Conservation (phyloP, 192 early-diverging fungal genomes). For the Linnemannia schmuckeri region DNA sequence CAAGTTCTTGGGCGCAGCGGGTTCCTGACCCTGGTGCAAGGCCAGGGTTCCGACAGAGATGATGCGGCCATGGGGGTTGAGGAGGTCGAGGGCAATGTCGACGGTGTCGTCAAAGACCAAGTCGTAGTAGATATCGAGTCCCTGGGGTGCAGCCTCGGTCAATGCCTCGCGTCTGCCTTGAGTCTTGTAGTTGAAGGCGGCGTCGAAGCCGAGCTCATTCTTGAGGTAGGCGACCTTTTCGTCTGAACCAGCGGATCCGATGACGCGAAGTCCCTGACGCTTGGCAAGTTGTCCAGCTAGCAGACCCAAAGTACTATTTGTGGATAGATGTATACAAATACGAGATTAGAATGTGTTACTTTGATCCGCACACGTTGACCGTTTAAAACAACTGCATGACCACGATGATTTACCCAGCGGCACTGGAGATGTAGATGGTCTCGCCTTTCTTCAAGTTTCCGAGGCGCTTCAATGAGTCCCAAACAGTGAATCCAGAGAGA, state of each 20-base stretch:
- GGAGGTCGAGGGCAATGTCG: constrained; percentile 38
- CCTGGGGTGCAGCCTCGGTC: constrained; percentile 1
- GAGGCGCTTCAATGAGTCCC: constrained; percentile 65
- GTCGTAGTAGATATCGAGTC: constrained; percentile 90
- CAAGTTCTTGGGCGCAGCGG: constrained; percentile 6
- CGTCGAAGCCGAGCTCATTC: constrained; percentile 80
- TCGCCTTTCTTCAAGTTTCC: constrained; percentile 84
- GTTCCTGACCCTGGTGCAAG: not conserved
- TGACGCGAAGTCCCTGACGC: constrained; percentile 80
- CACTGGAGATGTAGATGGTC: constrained; percentile 68
- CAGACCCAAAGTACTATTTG: constrained; percentile 74
- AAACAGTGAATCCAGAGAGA: constrained; percentile 26
- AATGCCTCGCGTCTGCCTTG: constrained; percentile 16
- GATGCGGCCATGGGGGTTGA: constrained; percentile 29
- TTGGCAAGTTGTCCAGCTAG: constrained; percentile 84
- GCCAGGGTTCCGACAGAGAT: constrained; percentile 19
- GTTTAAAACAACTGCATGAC: not conserved
- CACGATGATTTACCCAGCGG: constrained; percentile 19
- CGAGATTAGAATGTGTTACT: not conserved
- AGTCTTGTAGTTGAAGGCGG: constrained; percentile 93
- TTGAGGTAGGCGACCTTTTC: constrained; percentile 84
- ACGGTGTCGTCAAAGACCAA: constrained; percentile 70
- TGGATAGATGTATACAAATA: not conserved
- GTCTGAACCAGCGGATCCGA: constrained; percentile 87
- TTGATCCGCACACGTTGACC: not conserved